Evolutionary conservation across 345 rosid species (phyloP).

Genomic region (Mercurialis annua): DNA sequence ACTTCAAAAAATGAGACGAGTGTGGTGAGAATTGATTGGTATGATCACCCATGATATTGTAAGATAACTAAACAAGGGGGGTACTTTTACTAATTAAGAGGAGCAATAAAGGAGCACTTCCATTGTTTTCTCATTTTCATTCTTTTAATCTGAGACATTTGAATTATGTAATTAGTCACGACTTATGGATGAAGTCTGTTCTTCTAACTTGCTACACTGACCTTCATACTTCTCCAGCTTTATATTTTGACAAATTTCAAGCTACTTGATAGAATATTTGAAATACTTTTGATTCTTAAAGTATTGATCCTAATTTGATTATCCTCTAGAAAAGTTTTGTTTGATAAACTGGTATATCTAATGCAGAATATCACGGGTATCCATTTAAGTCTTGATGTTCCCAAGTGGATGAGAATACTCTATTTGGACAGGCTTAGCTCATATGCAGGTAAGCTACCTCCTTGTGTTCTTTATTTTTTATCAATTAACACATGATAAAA

Average conservation of each 20-base stretch:
- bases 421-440: slow-evolving; percentile 68
- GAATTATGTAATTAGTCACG: not conserved
- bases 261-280: not conserved
- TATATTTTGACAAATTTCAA: not conserved
- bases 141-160: too few relatives aligned
- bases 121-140: too few relatives aligned
- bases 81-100: too few relatives aligned
- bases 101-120: too few relatives aligned
- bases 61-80: too few relatives aligned
- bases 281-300: not conserved
- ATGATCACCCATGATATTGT: too few relatives aligned
- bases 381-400: slow-evolving; percentile 66
- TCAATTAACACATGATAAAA: not conserved
- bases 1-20: too few relatives aligned
- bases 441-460: slow-evolving; percentile 57
- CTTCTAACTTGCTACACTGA: not conserved
- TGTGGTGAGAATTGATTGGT: too few relatives aligned
- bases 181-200: not conserved
- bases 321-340: slow-evolving; percentile 12
- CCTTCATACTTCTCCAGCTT: not conserved
- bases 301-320: slow-evolving; percentile 13
- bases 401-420: slow-evolving; percentile 69
- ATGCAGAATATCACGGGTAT: slow-evolving; percentile 79
- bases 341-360: slow-evolving; percentile 33
- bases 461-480: not conserved